These are phyloP conservation scores for Fomitopsis pulvina DNA, from an alignment of 768 basidiomycete species.

Conservation along the genomic window DNA sequence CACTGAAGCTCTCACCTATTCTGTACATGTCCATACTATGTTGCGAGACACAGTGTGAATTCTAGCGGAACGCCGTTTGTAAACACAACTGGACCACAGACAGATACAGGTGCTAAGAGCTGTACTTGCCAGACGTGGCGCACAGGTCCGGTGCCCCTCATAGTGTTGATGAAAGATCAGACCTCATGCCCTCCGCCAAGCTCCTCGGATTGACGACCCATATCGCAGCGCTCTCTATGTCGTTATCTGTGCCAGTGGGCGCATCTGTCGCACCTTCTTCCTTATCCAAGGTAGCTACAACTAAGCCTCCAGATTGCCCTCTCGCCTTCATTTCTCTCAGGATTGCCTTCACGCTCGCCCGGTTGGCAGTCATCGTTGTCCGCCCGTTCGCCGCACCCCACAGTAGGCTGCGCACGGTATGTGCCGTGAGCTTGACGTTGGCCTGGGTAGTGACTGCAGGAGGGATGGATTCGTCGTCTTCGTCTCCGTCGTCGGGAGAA, in stretches of 20 bases:
- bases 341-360: slow-evolving; percentile 70
- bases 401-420: slow-evolving; percentile 70
- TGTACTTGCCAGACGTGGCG: no score
- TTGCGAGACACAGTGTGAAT: no score
- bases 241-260: slow-evolving; percentile 9
- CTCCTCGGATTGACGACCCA: slow-evolving; percentile 81
- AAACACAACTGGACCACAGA: no score
- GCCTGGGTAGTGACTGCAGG: slow-evolving; percentile 47
- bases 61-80: no score
- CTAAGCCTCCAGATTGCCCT: slow-evolving; percentile 16
- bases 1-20: no score
- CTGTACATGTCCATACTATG: no score
- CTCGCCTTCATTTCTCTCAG: slow-evolving; percentile 53
- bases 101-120: no score
- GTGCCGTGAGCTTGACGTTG: slow-evolving; percentile 60
- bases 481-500: neutral
- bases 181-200: slow-evolving; percentile 55
- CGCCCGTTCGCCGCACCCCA: slow-evolving; percentile 62
- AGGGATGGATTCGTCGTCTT: slow-evolving; percentile 34
- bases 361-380: slow-evolving; percentile 89
- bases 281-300: slow-evolving; percentile 7
- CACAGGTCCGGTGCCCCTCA: no score
- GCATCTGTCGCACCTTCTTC: slow-evolving; percentile 22
- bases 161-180: slow-evolving; percentile 16
- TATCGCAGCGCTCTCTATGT: slow-evolving; percentile 33